Percentiles rank a stretch among this genome's conserved stretches.
Conservation (phyloP, 441 rosid genomes). For the Aquilaria agallochum region DNA sequence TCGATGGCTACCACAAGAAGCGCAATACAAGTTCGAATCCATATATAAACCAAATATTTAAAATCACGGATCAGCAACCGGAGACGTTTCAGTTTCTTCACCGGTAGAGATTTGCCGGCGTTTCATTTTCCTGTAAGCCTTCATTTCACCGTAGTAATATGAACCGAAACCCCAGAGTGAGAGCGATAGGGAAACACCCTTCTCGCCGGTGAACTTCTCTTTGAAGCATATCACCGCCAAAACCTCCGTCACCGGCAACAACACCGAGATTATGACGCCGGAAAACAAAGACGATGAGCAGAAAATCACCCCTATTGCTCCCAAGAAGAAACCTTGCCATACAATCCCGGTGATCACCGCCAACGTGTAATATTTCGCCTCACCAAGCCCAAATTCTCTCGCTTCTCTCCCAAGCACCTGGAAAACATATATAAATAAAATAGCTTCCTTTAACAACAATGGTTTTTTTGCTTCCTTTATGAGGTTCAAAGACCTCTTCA, state of each 20-base stretch:
- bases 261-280: constrained; percentile 37
- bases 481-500: too few relatives aligned
- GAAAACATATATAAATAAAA: not conserved
- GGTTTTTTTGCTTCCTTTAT: too few relatives aligned
- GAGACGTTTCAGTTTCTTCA: too few relatives aligned
- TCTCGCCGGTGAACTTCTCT: constrained; percentile 57
- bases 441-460: too few relatives aligned
- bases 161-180: constrained; percentile 70
- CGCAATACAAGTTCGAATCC: too few relatives aligned
- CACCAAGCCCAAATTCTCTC: constrained; percentile 38
- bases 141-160: constrained; percentile 53
- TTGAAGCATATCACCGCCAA: constrained; percentile 56
- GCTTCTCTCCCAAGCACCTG: constrained; percentile 57
- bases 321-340: constrained; percentile 58
- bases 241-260: constrained; percentile 51
- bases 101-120: too few relatives aligned
- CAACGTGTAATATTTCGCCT: constrained; percentile 35
- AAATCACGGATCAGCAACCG: too few relatives aligned
- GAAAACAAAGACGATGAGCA: constrained; percentile 60
- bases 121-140: constrained; percentile 15
- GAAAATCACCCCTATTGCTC: constrained; percentile 50
- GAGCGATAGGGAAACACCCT: constrained; percentile 56
- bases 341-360: constrained; percentile 28
- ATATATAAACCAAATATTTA: too few relatives aligned
- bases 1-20: too few relatives aligned